These are phyloP conservation scores for Sclerospora graminicola DNA, from an alignment of 352 stramenopile genomes.

Conservation along the genomic window DNA sequence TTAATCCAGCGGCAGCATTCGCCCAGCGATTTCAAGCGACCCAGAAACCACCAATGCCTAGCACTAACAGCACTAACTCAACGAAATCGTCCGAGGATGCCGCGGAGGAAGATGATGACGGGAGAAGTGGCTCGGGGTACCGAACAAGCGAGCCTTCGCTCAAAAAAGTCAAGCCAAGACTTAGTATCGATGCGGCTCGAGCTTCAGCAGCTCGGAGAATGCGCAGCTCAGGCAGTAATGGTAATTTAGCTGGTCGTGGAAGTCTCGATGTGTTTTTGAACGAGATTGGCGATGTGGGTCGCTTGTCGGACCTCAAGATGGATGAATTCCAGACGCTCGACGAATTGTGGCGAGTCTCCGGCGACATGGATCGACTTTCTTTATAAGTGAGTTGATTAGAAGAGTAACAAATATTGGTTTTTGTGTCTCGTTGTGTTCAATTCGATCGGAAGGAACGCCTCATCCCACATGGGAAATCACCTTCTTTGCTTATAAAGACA, in stretches of 20 bases:
- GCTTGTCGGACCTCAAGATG: constrained; percentile 81
- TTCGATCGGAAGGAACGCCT: too few relatives aligned
- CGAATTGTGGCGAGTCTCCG: constrained; percentile 76
- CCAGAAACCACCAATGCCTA: constrained; percentile 32
- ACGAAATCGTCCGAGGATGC: constrained; percentile 32
- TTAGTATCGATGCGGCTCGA: constrained; percentile 68
- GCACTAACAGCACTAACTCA: constrained; percentile 12
- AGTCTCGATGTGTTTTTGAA: constrained; percentile 74
- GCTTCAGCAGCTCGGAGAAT: constrained; percentile 55
- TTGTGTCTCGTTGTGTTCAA: constrained; percentile 3
- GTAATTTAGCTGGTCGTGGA: constrained; percentile 38
- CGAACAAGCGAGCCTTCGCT: constrained; percentile 43
- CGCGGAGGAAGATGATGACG: constrained; percentile 31
- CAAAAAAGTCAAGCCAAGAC: constrained; percentile 65
- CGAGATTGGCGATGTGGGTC: constrained; percentile 66
- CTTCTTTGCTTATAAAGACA: too few relatives aligned
- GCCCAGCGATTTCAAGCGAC: constrained; percentile 38
- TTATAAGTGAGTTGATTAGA: constrained; percentile 30
- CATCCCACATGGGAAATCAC: too few relatives aligned
- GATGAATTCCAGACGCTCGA: constrained; percentile 77
- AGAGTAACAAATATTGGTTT: constrained; percentile 6
- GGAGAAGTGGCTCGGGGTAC: constrained; percentile 17
- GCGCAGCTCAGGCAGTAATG: constrained; percentile 45
- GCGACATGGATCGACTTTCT: constrained; percentile 75
- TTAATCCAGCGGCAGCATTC: constrained; percentile 45